phyloP scores from a whole-genome alignment of 768 basidiomycete genomes.

The Tephrocybe sp. region DNA sequence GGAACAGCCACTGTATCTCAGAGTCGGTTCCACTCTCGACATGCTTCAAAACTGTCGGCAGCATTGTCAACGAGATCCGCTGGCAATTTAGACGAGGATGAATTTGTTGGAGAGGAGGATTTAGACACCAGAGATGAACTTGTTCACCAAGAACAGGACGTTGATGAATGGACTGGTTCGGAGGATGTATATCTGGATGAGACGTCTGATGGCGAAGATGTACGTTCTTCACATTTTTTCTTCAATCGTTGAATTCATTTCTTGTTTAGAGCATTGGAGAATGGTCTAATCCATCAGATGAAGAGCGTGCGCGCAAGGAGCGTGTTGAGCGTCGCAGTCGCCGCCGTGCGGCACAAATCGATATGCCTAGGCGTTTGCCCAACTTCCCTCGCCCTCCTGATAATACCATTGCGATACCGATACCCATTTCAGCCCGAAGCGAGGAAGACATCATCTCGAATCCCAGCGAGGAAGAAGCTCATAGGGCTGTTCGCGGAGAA shows the following conservation, averaged over 20 bases:
- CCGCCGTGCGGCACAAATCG: slow-evolving; percentile 45
- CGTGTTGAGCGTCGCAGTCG: slow-evolving; percentile 63
- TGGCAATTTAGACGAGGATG: slow-evolving; percentile 45
- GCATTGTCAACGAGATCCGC: slow-evolving; percentile 65
- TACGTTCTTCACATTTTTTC: slow-evolving; percentile 27
- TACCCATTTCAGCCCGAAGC: slow-evolving; percentile 22
- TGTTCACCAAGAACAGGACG: slow-evolving; percentile 31
- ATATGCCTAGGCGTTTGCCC: slow-evolving; percentile 70
- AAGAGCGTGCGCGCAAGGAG: slow-evolving; percentile 73
- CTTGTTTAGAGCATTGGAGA: slow-evolving; percentile 72
- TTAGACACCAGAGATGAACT: slow-evolving; percentile 3
- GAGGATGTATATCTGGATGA: slow-evolving; percentile 61
- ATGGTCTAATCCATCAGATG: slow-evolving; percentile 90
- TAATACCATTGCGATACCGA: slow-evolving; percentile 39
- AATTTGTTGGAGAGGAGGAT: slow-evolving; percentile 23
- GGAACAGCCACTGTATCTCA: slow-evolving; percentile 44
- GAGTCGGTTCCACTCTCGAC: slow-evolving; percentile 62
- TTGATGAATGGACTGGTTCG: slow-evolving; percentile 82
- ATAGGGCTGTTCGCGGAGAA: slow-evolving; percentile 28
- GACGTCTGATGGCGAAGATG: slow-evolving; percentile 64
- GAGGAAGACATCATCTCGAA: slow-evolving; percentile 76
- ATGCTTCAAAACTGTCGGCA: slow-evolving; percentile 65
- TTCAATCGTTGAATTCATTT: slow-evolving; percentile 12
- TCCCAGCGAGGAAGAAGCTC: slow-evolving; percentile 72
- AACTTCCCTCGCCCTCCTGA: slow-evolving; percentile 79